A percentile compares a stretch with the other conserved stretches of the same genome.
phyloP scores from a whole-genome alignment of 2,329 filamentous ascomycete genomes.

The Colletotrichum spinosum region DNA sequence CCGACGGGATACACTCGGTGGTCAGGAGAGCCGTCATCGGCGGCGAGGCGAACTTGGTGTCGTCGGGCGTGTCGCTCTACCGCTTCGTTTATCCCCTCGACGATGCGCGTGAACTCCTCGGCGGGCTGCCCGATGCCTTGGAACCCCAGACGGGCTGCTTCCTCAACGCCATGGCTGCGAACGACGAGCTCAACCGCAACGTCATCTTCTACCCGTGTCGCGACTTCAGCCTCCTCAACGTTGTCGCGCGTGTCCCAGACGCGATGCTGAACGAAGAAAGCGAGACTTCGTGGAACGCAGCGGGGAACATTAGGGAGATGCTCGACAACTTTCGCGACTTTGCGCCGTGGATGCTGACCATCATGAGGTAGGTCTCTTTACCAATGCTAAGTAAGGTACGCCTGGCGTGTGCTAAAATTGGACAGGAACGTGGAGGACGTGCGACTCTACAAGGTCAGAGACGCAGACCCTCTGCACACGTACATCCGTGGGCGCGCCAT shows the following conservation, averaged over 20 bases:
- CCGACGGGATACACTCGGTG: constrained; percentile 31
- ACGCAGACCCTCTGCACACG: constrained; percentile 52
- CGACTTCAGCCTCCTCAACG: constrained; percentile 20
- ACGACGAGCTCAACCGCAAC: constrained; percentile 25
- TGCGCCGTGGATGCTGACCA: constrained; percentile 26
- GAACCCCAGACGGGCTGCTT: constrained; percentile 14
- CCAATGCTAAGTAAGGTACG: neutral
- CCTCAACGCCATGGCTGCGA: constrained; percentile 23
- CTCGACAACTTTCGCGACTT: constrained; percentile 21
- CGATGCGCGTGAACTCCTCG: constrained; percentile 13
- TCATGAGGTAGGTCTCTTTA: constrained; percentile 14
- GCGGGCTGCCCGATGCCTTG: constrained; percentile 14
- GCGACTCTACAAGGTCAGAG: constrained; percentile 38
- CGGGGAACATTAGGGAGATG: constrained; percentile 19
- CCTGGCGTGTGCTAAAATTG: neutral
- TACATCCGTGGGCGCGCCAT: constrained; percentile 45
- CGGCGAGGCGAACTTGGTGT: neutral
- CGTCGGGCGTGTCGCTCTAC: constrained; percentile 26
- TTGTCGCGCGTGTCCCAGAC: constrained; percentile 22
- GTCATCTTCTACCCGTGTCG: constrained; percentile 32
- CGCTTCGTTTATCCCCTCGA: constrained; percentile 24
- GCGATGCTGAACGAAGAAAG: constrained; percentile 11
- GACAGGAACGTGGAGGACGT: constrained; percentile 16
- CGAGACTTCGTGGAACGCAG: constrained; percentile 25
- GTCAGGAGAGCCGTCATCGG: constrained; percentile 18